Base-by-base conservation (phyloP, 1,284 basidiomycete genomes). In the Ceratobasidium theobromae region DNA sequence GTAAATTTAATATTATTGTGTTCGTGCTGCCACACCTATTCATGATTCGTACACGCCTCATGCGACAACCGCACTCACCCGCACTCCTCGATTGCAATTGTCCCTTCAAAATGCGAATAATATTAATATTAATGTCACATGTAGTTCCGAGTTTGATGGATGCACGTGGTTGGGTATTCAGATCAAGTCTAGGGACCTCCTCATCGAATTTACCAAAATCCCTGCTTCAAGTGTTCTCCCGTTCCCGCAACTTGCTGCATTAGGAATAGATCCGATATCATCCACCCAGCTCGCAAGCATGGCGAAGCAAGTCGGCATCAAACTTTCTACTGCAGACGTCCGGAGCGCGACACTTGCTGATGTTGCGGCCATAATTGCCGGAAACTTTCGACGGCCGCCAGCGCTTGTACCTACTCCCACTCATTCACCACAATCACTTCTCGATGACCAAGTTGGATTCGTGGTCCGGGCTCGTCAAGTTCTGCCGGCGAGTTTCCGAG, bases 181-280 rank as follows among this genome's bases (percentile, higher is more conserved):
- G 25, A 23, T 65, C 3, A 65, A 53, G 18, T 65, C 48, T 27
- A 45, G 27, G 30, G 62, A 65, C 30, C 27, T 65, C 28, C 51
- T 65, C 51, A 30, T 53, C 16, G 28, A 25, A 30, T 65, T 65
- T 16, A 53, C 62, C 41, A 65, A 65, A 23, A 38, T 65, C 11
- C 62, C 62, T 23, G 30, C n/a, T 38, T 53, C 62, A n/a, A 43
- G n/a, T 25, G 35, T 65, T 30, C 51, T 18, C 14, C 62, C 62
- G 23, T 65, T 40, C 14, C 53, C 62, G 2, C 62, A 65, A 14
- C 51, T 68, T 23, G 67, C 54, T 33, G 74, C 79, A 4, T 71
- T 83, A 4, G 82, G 82, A 8, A 75, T 83, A n/a, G 82, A 83
- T 69, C 83, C 82, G 0, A 83, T 83, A 60, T 80, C 79, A 28